A percentile compares a stretch with the other conserved stretches of the same genome.
phyloP scores from a whole-genome alignment of 495 filamentous ascomycete species.

The Tetracladium setigerum region DNA sequence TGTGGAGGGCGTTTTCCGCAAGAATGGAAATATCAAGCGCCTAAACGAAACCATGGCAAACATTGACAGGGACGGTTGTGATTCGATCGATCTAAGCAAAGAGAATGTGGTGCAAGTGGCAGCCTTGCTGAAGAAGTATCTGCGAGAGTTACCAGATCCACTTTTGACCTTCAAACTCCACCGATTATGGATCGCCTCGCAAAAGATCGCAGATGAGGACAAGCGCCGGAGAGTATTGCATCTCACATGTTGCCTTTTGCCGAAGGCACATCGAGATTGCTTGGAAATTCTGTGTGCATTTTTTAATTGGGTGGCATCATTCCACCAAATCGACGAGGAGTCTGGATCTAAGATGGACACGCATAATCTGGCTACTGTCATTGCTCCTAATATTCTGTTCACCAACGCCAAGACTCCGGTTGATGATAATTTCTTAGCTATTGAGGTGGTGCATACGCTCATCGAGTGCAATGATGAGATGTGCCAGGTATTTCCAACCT shows the following conservation, averaged over 20 bases:
- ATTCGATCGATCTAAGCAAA: conserved; percentile 70
- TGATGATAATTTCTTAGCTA: conserved; percentile 82
- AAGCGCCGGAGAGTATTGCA: conserved; percentile 81
- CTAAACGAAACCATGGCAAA: conserved; percentile 75
- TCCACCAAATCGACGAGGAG: conserved; percentile 92
- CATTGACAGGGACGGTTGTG: conserved; percentile 75
- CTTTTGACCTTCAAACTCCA: conserved; percentile 94
- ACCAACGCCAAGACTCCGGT: conserved; percentile 56
- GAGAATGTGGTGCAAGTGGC: conserved; percentile 91
- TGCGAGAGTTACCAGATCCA: conserved; percentile 91
- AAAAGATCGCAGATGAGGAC: conserved; percentile 81
- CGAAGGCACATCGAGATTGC: conserved; percentile 86
- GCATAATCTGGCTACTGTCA: conserved; percentile 96
- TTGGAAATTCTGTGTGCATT: conserved; percentile 94
- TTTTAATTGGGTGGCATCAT: conserved; percentile 96
- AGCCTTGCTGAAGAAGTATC: conserved; percentile 90
- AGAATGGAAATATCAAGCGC: conserved; percentile 95
- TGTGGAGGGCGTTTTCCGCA: conserved; percentile 96
- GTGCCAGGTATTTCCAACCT: conserved; percentile 64
- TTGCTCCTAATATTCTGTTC: conserved; percentile 91
- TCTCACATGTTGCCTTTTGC: conserved; percentile 85
- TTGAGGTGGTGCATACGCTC: conserved; percentile 81
- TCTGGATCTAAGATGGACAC: conserved; percentile 97
- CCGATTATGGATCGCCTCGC: conserved; percentile 78
- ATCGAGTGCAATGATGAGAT: conserved; percentile 93